A percentile compares a stretch with the other conserved stretches of the same genome.
These are phyloP conservation scores for Taphrina pruni DNA, from an alignment of 1,139 yeast genomes.

Conservation along the genomic window DNA sequence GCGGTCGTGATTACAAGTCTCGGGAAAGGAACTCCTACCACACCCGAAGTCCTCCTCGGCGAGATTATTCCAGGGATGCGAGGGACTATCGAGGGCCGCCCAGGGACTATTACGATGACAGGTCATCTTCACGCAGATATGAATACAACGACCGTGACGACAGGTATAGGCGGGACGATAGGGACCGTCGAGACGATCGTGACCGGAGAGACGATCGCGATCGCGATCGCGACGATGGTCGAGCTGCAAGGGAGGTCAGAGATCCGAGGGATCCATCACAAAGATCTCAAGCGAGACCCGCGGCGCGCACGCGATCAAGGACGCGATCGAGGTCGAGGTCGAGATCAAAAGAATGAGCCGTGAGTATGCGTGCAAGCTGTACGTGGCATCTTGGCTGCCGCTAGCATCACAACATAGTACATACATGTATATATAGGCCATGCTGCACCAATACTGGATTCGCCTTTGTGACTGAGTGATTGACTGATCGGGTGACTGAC, in stretches of 20 bases:
- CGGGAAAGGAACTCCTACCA: conserved; percentile 11
- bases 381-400: no score
- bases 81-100: conserved; percentile 2
- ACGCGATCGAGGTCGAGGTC: conserved; percentile 16
- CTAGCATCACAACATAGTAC: no score
- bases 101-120: conserved; percentile 1
- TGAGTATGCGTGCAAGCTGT: no score
- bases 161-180: conserved; percentile 11
- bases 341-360: background rate
- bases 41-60: background rate
- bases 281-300: conserved; percentile 3
- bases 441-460: no score
- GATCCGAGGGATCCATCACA: background rate
- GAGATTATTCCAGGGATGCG: conserved; percentile 6
- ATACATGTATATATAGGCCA: no score
- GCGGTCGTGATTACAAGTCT: conserved; percentile 9
- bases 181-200: conserved; percentile 21
- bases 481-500: no score
- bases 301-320: background rate
- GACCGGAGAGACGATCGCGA: conserved; percentile 19
- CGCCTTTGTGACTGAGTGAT: no score
- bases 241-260: background rate
- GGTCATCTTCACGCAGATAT: background rate
- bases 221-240: background rate
- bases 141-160: conserved; percentile 19